Percentiles rank a stretch among this genome's conserved stretches.
These are phyloP conservation scores for Emmonsia crescens DNA, from an alignment of 2,329 filamentous ascomycete species.

Conservation along the genomic window DNA sequence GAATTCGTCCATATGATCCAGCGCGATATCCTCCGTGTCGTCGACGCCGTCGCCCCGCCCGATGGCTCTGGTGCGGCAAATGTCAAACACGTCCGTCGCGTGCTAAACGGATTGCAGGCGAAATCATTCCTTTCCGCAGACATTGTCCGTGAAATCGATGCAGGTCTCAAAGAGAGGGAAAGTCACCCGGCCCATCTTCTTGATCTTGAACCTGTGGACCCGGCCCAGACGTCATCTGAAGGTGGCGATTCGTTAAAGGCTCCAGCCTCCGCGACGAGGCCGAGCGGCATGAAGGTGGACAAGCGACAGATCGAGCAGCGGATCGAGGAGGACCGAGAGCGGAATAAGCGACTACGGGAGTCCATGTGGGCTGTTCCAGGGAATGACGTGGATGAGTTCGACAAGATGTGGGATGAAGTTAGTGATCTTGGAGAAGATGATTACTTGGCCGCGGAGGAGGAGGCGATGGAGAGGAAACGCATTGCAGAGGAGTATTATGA, in stretches of 20 bases:
- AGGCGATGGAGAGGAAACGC: slow-evolving; percentile 46
- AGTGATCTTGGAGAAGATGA: slow-evolving; percentile 86
- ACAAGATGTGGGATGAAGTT: slow-evolving; percentile 74
- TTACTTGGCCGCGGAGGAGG: slow-evolving; percentile 63
- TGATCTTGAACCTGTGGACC: slow-evolving; percentile 27
- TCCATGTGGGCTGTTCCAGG: slow-evolving; percentile 81
- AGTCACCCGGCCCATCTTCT: slow-evolving; percentile 50
- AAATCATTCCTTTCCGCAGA: slow-evolving; percentile 65
- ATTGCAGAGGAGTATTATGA: slow-evolving; percentile 27
- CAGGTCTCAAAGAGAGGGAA: slow-evolving; percentile 70
- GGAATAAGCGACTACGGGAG: slow-evolving; percentile 84
- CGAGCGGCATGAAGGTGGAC: slow-evolving; percentile 49
- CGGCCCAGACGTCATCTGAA: slow-evolving; percentile 19
- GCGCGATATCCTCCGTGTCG: slow-evolving; percentile 78
- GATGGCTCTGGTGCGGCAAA: slow-evolving; percentile 85
- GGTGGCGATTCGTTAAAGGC: slow-evolving; percentile 17
- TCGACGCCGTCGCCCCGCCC: slow-evolving; percentile 82
- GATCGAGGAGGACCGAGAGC: slow-evolving; percentile 91
- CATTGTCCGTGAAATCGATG: slow-evolving; percentile 69
- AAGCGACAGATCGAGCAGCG: slow-evolving; percentile 88
- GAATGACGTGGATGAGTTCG: slow-evolving; percentile 58
- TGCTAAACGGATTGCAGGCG: slow-evolving; percentile 57
- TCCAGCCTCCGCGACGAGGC: slow-evolving; percentile 13
- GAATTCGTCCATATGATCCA: slow-evolving; percentile 93
- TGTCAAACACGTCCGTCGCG: slow-evolving; percentile 80